Base-by-base conservation (phyloP, 129 eudicot species). In the Helichrysum umbraculigerum region DNA sequence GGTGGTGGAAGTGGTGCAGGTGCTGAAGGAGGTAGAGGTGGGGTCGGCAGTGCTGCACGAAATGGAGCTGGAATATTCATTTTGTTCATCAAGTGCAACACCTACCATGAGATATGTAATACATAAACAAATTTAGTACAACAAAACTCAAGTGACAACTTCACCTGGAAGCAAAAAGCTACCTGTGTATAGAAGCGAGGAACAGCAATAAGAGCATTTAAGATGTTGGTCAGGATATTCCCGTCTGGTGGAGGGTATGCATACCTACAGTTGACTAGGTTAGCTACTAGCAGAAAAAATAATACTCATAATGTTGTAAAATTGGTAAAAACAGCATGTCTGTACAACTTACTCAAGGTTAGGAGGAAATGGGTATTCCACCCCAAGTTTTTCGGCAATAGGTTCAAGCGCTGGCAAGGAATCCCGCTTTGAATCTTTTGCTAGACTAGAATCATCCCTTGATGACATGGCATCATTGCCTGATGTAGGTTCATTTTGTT, bases 1-100 rank as follows among this genome's bases (percentile, higher is more conserved):
- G 90, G 87, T 2, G 89, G 91, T 3, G 96, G 85, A 17, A 75
- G 86, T 58, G 87, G 89, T 75, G 82, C 89, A 39, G 95, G 84
- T 42, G 81, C 83, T 75, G 92, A 80, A 62, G 86, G 83, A 76
- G 97, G 97, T 59, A 94, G 86, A 56, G 99, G 97, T 70, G 97
- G 99, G 75, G 96, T 94, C n/a, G 94, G 97, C 57, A 94, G 83
- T 64, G 99, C 99, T 77, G 86, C 85, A 68, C 96, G 96, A 67
- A 91, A 95, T 78, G 97, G 97, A 79, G 99, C 99, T 15, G 97
- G 99, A 76, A 95, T 95, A 85, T 95, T 95, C 99, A 95, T 89
- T 82, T 95, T 95, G 83, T 95, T 95, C 99, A 95, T 95, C 87
- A 95, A 85, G 82, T 95, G 99, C 87, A 95, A 89, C 56, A 91